Percentiles rank a stretch among this genome's conserved stretches.
Conservation (phyloP, 2,329 filamentous ascomycete species). For the Hypoxylon sp. region DNA sequence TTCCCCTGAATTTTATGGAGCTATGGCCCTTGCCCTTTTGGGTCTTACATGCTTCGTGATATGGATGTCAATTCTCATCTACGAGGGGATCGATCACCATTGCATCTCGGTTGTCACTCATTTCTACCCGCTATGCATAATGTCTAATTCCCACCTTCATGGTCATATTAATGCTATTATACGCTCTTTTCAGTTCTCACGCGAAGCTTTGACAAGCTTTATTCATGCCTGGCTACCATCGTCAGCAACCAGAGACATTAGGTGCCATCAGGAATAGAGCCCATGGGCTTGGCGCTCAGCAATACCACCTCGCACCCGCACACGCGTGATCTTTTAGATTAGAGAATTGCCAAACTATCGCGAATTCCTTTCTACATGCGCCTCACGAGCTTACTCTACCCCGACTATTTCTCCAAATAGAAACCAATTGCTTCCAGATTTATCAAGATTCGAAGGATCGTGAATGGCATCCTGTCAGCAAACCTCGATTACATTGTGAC, state of each 20-base stretch:
- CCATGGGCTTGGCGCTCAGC: constrained; percentile 35
- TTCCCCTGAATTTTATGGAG: constrained; percentile 42
- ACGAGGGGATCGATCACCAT: constrained; percentile 24
- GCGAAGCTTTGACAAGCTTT: constrained; percentile 13
- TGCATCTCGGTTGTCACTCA: constrained; percentile 12
- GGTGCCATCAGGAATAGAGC: constrained; percentile 35
- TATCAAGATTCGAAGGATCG: constrained; percentile 34
- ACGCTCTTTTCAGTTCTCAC: constrained; percentile 17
- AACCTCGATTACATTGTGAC: constrained; percentile 35
- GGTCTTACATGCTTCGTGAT: constrained; percentile 19
- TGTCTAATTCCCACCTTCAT: constrained; percentile 31
- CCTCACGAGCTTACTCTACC: constrained; percentile 8
- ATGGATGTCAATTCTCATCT: constrained; percentile 26
- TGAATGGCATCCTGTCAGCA: constrained; percentile 32
- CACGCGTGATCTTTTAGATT: constrained; percentile 14
- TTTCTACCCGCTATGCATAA: constrained; percentile 35
- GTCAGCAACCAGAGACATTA: constrained; percentile 14
- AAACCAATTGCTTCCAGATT: constrained; percentile 27
- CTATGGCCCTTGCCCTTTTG: constrained; percentile 21
- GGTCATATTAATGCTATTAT: constrained; percentile 37
- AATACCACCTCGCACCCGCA: constrained; percentile 33
- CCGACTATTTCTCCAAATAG: constrained; percentile 26
- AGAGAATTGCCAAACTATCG: constrained; percentile 17
- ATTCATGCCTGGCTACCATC: constrained; percentile 9
- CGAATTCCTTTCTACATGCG: constrained; percentile 21